Conservation (phyloP, 495 filamentous ascomycete genomes). For the Emericellopsis terricola region DNA sequence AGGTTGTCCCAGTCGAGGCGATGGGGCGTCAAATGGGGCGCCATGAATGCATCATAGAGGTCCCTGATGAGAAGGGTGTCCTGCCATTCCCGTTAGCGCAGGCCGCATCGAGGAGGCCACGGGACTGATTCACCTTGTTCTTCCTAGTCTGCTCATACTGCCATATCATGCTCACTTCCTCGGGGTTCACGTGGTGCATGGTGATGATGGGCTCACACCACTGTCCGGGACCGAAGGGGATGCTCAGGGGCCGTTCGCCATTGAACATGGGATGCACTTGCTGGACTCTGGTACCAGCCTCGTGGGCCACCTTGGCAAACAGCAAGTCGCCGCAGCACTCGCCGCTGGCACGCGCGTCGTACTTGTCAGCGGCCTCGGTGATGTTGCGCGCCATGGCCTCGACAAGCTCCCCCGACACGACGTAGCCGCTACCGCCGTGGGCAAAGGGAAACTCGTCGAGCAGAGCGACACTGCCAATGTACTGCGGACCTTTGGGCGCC, state of each 20-base stretch:
- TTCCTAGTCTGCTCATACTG: conserved; percentile 35
- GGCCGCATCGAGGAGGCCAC: too few relatives aligned
- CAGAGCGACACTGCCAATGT: conserved; percentile 40
- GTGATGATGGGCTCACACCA: conserved; percentile 44
- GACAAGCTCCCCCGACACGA: conserved; percentile 40
- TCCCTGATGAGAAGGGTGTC: conserved; percentile 20
- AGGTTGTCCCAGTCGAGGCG: conserved; percentile 27
- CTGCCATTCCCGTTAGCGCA: conserved; percentile 2
- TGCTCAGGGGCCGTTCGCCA: conserved; percentile 30
- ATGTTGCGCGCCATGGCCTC: conserved; percentile 21
- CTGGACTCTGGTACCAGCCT: conserved; percentile 12
- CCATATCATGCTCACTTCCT: conserved; percentile 38
- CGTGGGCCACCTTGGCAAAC: conserved; percentile 36
- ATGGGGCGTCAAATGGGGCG: conserved; percentile 11
- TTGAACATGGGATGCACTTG: conserved; percentile 37
- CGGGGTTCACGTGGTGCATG: conserved; percentile 37
- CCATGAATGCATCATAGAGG: conserved; percentile 20
- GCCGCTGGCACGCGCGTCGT: conserved; percentile 31
- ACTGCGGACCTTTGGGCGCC: conserved; percentile 28
- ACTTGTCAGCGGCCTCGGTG: conserved; percentile 22
- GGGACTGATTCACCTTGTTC: not conserved
- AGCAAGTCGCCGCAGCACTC: conserved; percentile 58
- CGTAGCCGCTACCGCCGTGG: conserved; percentile 51
- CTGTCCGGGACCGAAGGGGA: conserved; percentile 30
- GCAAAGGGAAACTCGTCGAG: conserved; percentile 39